Conservation (phyloP, 1,284 basidiomycete species). For the Apiotrichum siamense region DNA sequence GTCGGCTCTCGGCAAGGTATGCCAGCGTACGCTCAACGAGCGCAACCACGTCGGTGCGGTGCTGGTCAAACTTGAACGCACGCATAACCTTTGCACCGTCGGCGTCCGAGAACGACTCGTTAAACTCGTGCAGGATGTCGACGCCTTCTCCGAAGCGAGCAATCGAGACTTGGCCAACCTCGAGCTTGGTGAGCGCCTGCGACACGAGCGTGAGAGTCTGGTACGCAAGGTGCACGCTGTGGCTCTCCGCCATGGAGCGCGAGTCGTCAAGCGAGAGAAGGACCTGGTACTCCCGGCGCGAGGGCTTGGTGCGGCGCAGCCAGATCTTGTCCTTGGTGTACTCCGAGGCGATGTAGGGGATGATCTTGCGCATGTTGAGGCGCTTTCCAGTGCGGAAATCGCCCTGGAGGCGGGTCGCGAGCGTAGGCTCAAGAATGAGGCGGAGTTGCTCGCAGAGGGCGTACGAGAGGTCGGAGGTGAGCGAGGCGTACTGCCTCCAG, state of each 20-base stretch:
- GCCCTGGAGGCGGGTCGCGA: constrained; percentile 88
- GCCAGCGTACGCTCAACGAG: constrained; percentile 78
- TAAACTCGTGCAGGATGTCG: constrained; percentile 83
- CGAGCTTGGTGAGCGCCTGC: constrained; percentile 82
- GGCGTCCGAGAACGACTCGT: constrained; percentile 68
- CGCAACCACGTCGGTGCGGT: constrained; percentile 79
- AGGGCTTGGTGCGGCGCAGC: constrained; percentile 89
- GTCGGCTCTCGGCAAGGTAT: constrained; percentile 69
- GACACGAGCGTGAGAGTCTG: constrained; percentile 89
- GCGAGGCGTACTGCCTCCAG: constrained; percentile 83
- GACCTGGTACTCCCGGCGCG: constrained; percentile 92
- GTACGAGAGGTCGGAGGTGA: constrained; percentile 88
- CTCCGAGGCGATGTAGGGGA: constrained; percentile 96
- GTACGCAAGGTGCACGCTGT: constrained; percentile 88
- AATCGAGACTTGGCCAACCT: constrained; percentile 89
- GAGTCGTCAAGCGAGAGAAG: constrained; percentile 94
- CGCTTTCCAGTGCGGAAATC: constrained; percentile 98
- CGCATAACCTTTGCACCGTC: constrained; percentile 73
- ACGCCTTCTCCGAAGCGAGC: constrained; percentile 84
- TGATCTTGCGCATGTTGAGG: constrained; percentile 99
- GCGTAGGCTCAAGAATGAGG: constrained; percentile 90
- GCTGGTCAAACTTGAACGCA: constrained; percentile 84
- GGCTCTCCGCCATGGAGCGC: constrained; percentile 90
- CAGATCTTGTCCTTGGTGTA: constrained; percentile 99
- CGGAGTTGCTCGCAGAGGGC: constrained; percentile 92